Conservation (phyloP, 805 yeast genomes). For the Cephaloascus fragrans region DNA sequence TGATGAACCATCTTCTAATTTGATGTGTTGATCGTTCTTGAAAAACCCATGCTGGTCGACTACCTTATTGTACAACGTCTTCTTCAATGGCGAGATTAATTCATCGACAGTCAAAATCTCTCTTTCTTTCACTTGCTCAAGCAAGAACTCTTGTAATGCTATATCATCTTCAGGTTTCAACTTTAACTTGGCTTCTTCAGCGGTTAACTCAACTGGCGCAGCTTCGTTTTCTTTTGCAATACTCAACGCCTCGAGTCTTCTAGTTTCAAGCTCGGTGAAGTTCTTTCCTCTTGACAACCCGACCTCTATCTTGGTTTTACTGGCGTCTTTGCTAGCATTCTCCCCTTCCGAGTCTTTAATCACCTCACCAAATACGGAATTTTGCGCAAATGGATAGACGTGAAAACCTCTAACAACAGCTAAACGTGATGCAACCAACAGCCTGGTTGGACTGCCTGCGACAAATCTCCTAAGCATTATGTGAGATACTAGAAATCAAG, state of each 20-base stretch:
- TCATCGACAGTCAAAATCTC: conserved; percentile 47
- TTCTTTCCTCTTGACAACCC: background rate
- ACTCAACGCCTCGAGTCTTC: background rate
- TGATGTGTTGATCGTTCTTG: conserved; percentile 48
- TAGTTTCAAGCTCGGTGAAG: background rate
- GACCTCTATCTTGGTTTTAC: background rate
- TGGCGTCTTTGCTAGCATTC: no score
- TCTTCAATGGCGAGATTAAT: conserved; percentile 45
- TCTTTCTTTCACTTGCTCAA: conserved; percentile 39
- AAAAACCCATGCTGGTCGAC: conserved; percentile 58
- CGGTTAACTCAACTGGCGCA: background rate
- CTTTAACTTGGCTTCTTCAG: background rate
- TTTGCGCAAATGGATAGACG: no score
- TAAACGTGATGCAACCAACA: no score
- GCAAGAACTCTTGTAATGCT: conserved; percentile 35
- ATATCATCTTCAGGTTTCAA: background rate
- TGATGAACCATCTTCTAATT: conserved; percentile 29
- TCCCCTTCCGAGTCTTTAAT: no score
- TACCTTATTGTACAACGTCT: conserved; percentile 49
- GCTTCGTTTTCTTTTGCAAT: background rate
- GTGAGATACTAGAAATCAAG: no score
- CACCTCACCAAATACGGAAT: background rate
- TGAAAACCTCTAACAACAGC: no score
- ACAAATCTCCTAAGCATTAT: no score
- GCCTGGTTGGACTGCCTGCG: no score